Evolutionary conservation across 305 asterid species (phyloP).

Genomic region (Withania somnifera): DNA sequence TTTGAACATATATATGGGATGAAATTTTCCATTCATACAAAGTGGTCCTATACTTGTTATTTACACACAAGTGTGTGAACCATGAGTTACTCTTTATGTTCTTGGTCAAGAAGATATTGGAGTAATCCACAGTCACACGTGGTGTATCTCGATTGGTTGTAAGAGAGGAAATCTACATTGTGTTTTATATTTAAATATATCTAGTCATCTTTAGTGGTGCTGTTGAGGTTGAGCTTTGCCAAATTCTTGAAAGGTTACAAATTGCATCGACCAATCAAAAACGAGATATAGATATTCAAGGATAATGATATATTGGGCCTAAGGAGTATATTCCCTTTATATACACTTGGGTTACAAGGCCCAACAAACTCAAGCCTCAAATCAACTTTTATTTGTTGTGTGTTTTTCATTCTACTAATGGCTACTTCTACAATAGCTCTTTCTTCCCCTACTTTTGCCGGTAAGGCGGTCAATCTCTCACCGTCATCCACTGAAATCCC

Average conservation of each 20-base stretch:
- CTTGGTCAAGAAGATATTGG: not conserved
- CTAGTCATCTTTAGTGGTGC: not conserved
- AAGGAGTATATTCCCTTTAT: not conserved
- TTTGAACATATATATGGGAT: not conserved
- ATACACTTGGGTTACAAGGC: not conserved
- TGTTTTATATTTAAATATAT: not conserved
- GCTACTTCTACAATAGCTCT: slow-evolving; percentile 14
- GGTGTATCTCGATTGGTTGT: not conserved
- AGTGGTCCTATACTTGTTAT: not conserved
- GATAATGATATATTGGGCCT: not conserved
- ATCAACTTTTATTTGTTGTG: not conserved
- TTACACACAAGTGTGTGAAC: not conserved
- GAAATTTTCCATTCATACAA: not conserved
- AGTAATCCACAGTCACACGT: not conserved
- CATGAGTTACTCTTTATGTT: not conserved
- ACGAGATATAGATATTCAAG: not conserved
- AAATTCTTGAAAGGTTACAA: not conserved
- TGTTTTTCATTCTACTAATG: not conserved
- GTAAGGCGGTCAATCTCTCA: slow-evolving; percentile 5
- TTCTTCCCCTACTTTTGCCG: slow-evolving; percentile 10
- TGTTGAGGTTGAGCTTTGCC: not conserved
- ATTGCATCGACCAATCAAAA: not conserved
- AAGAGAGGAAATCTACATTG: not conserved
- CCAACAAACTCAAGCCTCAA: not conserved
- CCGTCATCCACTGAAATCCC: not conserved